Conservation (phyloP, 106 monocot species). For the Alisma plantagoaquatica region DNA sequence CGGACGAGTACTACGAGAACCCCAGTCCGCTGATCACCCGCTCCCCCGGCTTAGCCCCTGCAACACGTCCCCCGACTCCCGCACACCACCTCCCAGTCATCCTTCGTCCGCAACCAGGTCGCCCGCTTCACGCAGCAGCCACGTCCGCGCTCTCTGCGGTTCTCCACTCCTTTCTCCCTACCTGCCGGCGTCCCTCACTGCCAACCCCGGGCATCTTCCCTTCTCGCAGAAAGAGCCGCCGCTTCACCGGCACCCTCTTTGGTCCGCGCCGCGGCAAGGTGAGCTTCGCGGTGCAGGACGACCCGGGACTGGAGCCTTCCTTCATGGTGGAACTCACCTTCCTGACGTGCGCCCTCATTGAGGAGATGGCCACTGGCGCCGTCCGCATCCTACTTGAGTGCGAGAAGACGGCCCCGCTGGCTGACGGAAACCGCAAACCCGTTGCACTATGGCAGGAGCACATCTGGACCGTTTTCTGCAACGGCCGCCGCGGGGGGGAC, state of each 20-base stretch:
- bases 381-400: slow-evolving; percentile 53
- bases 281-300: slow-evolving; percentile 38
- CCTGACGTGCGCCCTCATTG: slow-evolving; percentile 27
- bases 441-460: slow-evolving; percentile 37
- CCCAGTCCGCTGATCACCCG: slow-evolving; percentile 9
- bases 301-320: slow-evolving; percentile 18
- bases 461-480: slow-evolving; percentile 50
- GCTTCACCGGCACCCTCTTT: slow-evolving; percentile 46
- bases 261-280: slow-evolving; percentile 37
- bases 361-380: slow-evolving; percentile 56
- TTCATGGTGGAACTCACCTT: slow-evolving; percentile 40
- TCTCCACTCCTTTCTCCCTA: slow-evolving; percentile 22
- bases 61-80: slow-evolving; percentile 1
- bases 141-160: slow-evolving; percentile 8
- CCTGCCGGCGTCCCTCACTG: slow-evolving; percentile 10
- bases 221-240: background rate
- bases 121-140: background rate
- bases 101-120: background rate
- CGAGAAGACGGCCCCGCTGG: background rate
- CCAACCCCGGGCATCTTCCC: background rate
- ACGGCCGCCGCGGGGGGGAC: slow-evolving; percentile 34
- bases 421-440: background rate
- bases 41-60: background rate
- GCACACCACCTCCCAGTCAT: background rate
- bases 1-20: slow-evolving; percentile 2